Base-by-base conservation (phyloP, 306 rosid species). In the Cyamopsis tetragonoloba region DNA sequence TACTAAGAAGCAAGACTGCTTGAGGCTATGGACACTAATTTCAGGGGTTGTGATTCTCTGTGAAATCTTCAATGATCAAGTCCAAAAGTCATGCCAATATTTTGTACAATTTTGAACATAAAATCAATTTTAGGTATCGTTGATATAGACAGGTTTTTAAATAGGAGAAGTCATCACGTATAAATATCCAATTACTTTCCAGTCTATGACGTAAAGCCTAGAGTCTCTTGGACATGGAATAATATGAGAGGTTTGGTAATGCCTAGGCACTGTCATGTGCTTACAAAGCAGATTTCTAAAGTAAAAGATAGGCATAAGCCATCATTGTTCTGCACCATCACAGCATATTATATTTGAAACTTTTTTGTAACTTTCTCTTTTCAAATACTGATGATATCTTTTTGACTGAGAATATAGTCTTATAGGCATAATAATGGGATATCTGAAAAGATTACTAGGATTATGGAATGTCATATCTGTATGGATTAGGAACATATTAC, bases 1-100 rank as follows among this genome's bases (percentile, higher is more conserved):
- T 28, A 23, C 18, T 20, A 63, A 70, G 26, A 69, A 68, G 42
- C 71, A 10, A 57, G 66, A n/a, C n/a, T n/a, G n/a, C n/a, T n/a
- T n/a, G n/a, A 48, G 6, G 48, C 1, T 12, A 31, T 61, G 39
- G 18, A n/a, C 37, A 69, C 64, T 62, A 31, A 34, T 56, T 43
- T 50, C 43, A 42, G 39, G 62, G 42, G 35, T 12, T 26, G n/a
- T 42, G 12, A 24, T 54, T 47, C 24, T 10, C 54, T 34, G 7
- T 34, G 44, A 68, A 26, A 35, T 38, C 44, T 20, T 30, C 49
- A 63, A 53, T 66, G 13, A 11, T 73, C 30, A 44, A 48, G 53
- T 46, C 51, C 5, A 1, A 5, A 11, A 27, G 11, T 3, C 43
- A 43, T 68, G 57, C 19, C 1, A 10, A 37, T 35, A 10, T 60